These are phyloP conservation scores for Filosporella fistucella DNA, from an alignment of 495 filamentous ascomycete species.

Conservation along the genomic window DNA sequence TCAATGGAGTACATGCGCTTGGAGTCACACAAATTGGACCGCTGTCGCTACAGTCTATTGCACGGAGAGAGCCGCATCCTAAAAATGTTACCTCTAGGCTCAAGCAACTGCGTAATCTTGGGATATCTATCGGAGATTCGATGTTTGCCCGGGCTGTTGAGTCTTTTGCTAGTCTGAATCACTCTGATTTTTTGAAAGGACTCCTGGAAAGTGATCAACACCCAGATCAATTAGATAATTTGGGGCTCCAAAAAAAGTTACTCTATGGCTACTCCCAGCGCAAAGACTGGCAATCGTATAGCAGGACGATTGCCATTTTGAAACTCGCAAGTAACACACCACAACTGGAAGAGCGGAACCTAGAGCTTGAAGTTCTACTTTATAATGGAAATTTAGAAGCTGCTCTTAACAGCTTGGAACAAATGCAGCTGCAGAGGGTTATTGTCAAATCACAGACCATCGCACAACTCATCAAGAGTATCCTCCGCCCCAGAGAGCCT, in stretches of 20 bases:
- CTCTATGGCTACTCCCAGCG: constrained; percentile 43
- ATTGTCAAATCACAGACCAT: constrained; percentile 10
- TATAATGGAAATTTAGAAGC: constrained; percentile 12
- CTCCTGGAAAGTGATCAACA: constrained; percentile 69
- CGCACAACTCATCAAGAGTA: constrained; percentile 4
- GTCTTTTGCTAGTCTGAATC: constrained; percentile 40
- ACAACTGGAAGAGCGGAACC: constrained; percentile 27
- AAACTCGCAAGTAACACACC: constrained; percentile 9
- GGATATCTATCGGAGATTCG: constrained; percentile 53
- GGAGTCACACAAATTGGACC: constrained; percentile 65
- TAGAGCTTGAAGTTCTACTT: constrained; percentile 32
- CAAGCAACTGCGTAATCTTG: constrained; percentile 46
- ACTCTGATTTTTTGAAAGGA: constrained; percentile 49
- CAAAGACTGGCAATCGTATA: constrained; percentile 43
- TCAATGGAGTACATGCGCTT: constrained; percentile 59
- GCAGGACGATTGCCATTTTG: constrained; percentile 44
- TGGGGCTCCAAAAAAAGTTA: constrained; percentile 49
- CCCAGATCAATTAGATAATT: constrained; percentile 68
- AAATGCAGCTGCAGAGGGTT: constrained; percentile 23
- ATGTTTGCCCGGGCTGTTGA: constrained; percentile 56
- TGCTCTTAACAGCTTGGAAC: constrained; percentile 19
- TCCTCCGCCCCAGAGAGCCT: constrained; percentile 7
- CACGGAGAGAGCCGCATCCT: constrained; percentile 49
- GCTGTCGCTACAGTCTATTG: constrained; percentile 66
- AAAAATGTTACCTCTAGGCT: constrained; percentile 51